Evolutionary conservation across 2,329 filamentous ascomycete species (phyloP).

Genomic region (Nothophoma quercina): DNA sequence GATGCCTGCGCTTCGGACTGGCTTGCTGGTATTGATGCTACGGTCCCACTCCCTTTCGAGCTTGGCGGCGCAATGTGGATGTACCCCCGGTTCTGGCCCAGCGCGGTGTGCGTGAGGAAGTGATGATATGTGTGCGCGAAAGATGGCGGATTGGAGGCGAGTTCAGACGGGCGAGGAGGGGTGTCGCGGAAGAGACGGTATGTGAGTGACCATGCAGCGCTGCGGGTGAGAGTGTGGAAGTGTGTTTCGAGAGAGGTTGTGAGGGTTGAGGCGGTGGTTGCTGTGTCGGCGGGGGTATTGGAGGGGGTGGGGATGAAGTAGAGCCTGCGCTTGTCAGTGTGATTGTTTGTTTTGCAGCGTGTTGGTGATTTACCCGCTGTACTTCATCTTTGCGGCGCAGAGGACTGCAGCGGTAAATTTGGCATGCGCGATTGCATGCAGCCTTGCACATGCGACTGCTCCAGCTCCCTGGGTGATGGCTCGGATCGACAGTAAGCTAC

Average conservation of each 20-base stretch:
- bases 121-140: slow-evolving; percentile 39
- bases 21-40: slow-evolving; percentile 33
- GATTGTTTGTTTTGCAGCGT: background rate
- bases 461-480: background rate
- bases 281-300: slow-evolving; percentile 32
- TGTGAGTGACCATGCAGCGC: slow-evolving; percentile 37
- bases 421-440: background rate
- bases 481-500: slow-evolving; percentile 8
- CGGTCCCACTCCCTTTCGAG: slow-evolving; percentile 10
- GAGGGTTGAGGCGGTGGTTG: slow-evolving; percentile 30
- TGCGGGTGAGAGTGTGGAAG: slow-evolving; percentile 32
- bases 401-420: no score
- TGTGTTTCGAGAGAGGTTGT: slow-evolving; percentile 38
- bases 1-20: slow-evolving; percentile 33
- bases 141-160: slow-evolving; percentile 18
- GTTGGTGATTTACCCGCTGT: slow-evolving; percentile 24
- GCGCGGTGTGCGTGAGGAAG: slow-evolving; percentile 36
- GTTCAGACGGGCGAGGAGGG: slow-evolving; percentile 24
- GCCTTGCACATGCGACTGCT: background rate
- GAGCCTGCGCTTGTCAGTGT: slow-evolving; percentile 27
- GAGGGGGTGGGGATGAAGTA: slow-evolving; percentile 44
- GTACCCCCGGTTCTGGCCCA: slow-evolving; percentile 32
- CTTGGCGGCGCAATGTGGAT: slow-evolving; percentile 31
- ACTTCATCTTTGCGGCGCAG: slow-evolving; percentile 27
- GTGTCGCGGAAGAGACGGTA: slow-evolving; percentile 46